A percentile compares a stretch with the other conserved stretches of the same genome.
phyloP scores from a whole-genome alignment of 2,329 filamentous ascomycete species.

The Stachybotrys chlorohalonatus region DNA sequence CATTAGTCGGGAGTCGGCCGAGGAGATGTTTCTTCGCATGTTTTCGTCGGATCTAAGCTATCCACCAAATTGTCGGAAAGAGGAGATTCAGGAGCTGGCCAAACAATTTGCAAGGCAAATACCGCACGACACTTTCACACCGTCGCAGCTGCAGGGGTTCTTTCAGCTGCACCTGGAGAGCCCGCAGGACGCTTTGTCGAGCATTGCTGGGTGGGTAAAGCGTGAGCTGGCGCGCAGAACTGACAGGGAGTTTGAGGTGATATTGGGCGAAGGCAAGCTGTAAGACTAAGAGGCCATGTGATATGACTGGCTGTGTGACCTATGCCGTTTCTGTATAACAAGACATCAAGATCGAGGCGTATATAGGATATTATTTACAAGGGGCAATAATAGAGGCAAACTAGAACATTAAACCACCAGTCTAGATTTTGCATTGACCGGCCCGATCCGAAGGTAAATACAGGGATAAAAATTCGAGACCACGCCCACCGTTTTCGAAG shows the following conservation, averaged over 20 bases:
- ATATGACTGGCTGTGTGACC: not conserved
- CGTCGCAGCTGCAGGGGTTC: constrained; percentile 40
- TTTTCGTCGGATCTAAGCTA: constrained; percentile 25
- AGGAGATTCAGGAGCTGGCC: constrained; percentile 35
- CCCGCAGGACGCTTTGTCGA: constrained; percentile 23
- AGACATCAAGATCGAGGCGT: not conserved
- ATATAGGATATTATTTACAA: not conserved
- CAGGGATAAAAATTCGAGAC: too few relatives aligned
- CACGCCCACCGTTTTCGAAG: not conserved
- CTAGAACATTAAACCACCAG: not conserved
- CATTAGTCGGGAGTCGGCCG: constrained; percentile 32
- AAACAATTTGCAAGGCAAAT: constrained; percentile 45
- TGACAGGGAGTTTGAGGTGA: constrained; percentile 21
- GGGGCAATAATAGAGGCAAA: not conserved
- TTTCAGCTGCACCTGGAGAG: constrained; percentile 33
- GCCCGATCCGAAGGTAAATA: not conserved
- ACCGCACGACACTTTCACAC: constrained; percentile 34
- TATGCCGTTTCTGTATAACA: not conserved
- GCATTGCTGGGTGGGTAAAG: constrained; percentile 25
- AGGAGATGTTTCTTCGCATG: constrained; percentile 39
- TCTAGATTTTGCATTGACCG: not conserved
- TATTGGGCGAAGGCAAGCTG: constrained; percentile 5
- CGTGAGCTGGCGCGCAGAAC: constrained; percentile 19
- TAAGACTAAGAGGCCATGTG: constrained; percentile 1
- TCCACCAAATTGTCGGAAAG: constrained; percentile 12